phyloP scores from a whole-genome alignment of 805 yeast species.

The Yueomyces sinensis region DNA sequence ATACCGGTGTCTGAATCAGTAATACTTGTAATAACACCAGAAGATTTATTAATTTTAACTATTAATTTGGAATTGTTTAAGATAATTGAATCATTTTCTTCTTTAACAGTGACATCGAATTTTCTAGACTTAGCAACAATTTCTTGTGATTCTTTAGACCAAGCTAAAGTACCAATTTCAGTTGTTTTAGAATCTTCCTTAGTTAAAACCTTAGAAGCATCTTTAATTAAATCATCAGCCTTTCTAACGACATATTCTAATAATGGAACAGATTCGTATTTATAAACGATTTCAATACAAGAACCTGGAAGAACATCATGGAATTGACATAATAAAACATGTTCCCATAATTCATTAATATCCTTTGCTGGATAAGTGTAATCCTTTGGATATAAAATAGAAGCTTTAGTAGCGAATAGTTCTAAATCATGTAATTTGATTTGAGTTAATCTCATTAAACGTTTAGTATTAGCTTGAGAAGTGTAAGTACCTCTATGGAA shows the following conservation, averaged over 20 bases:
- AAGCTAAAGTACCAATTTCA: conserved; percentile 45
- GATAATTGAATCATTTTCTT: conserved; percentile 29
- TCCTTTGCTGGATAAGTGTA: conserved; percentile 63
- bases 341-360: conserved; percentile 72
- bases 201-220: conserved; percentile 35
- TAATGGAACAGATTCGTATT: conserved; percentile 76
- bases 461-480: conserved; percentile 78
- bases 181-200: conserved; percentile 5
- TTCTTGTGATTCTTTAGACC: conserved; percentile 28
- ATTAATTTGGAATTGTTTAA: conserved; percentile 49
- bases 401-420: conserved; percentile 64
- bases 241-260: conserved; percentile 41
- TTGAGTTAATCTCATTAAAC: conserved; percentile 66
- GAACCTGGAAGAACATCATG: conserved; percentile 98
- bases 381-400: conserved; percentile 31
- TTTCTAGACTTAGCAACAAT: conserved; percentile 22
- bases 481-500: conserved; percentile 97
- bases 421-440: conserved; percentile 75
- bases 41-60: conserved; percentile 40
- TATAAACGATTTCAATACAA: conserved; percentile 86
- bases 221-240: conserved; percentile 38
- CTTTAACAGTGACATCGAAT: conserved; percentile 1
- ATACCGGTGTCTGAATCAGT: conserved; percentile 43
- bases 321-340: conserved; percentile 80
- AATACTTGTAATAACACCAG: conserved; percentile 52